Conservation (phyloP, 768 basidiomycete genomes). For the Rhodotorula paludigena region DNA sequence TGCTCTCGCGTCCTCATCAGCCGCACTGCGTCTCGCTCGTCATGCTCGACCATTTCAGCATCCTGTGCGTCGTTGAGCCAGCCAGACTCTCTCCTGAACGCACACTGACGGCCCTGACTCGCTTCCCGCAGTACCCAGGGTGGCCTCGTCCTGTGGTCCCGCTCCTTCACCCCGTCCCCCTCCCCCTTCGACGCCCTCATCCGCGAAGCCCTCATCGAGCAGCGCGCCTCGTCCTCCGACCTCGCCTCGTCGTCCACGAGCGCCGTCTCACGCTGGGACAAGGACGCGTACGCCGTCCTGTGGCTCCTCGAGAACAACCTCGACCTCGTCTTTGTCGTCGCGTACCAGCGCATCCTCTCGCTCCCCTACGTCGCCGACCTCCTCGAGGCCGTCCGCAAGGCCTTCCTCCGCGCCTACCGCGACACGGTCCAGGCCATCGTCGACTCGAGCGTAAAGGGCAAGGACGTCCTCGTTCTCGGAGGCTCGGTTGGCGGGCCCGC, state of each 20-base stretch:
- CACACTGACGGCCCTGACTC: background rate
- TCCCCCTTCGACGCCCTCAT: slow-evolving; percentile 81
- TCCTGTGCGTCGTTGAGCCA: slow-evolving; percentile 52
- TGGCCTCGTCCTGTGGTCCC: slow-evolving; percentile 88
- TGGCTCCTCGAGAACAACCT: slow-evolving; percentile 95
- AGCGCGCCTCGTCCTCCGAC: slow-evolving; percentile 49
- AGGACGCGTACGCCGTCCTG: slow-evolving; percentile 85
- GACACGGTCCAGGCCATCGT: slow-evolving; percentile 78
- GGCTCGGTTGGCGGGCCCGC: background rate
- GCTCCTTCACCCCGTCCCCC: slow-evolving; percentile 82
- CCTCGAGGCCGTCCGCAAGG: slow-evolving; percentile 66
- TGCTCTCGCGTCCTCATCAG: background rate
- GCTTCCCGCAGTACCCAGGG: slow-evolving; percentile 52
- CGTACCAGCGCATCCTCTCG: slow-evolving; percentile 92
- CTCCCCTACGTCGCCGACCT: slow-evolving; percentile 90
- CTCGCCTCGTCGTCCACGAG: background rate
- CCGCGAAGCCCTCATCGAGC: slow-evolving; percentile 85
- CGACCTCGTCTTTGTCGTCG: slow-evolving; percentile 94
- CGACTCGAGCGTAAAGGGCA: slow-evolving; percentile 57
- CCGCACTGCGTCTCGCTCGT: too few species aligned
- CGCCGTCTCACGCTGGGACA: slow-evolving; percentile 58
- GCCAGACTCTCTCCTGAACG: background rate
- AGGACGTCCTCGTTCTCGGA: slow-evolving; percentile 28
- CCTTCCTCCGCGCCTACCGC: slow-evolving; percentile 81
- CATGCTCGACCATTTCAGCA: slow-evolving; percentile 74